These are phyloP conservation scores for Fusarium praegraminearum DNA, from an alignment of 2,329 filamentous ascomycete genomes.

Conservation along the genomic window DNA sequence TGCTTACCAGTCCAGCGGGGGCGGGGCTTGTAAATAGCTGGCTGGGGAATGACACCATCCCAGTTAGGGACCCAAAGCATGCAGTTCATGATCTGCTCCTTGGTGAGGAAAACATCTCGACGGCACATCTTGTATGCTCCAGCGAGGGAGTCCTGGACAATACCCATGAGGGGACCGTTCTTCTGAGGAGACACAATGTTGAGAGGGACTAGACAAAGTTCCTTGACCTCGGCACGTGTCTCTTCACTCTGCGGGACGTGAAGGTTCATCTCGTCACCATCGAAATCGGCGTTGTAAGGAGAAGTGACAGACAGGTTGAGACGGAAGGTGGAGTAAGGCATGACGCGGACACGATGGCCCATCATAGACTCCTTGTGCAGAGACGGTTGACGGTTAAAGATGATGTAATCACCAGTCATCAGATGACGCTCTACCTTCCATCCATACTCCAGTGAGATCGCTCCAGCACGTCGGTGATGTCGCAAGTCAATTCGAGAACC, in stretches of 20 bases:
- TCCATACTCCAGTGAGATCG: constrained; percentile 90
- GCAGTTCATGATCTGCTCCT: constrained; percentile 94
- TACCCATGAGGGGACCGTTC: constrained; percentile 98
- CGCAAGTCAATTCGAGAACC: constrained; percentile 95
- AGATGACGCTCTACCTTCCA: constrained; percentile 99
- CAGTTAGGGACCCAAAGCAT: constrained; percentile 98
- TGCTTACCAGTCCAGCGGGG: constrained; percentile 99
- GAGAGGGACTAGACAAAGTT: constrained; percentile 96
- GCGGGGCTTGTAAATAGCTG: constrained; percentile 92
- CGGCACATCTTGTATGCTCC: constrained; percentile 97
- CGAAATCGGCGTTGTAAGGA: constrained; percentile 99
- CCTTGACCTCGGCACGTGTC: constrained; percentile 91
- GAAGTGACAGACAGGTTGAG: constrained; percentile 97
- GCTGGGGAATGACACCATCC: constrained; percentile 93
- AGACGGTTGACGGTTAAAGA: constrained; percentile 99
- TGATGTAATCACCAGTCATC: constrained; percentile 95
- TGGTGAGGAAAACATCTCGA: constrained; percentile 89
- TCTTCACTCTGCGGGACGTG: constrained; percentile 99
- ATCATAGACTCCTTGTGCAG: constrained; percentile 99
- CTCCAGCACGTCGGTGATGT: constrained; percentile 88
- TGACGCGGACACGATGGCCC: constrained; percentile 96
- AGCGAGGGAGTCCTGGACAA: constrained; percentile 96
- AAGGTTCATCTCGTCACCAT: constrained; percentile 99
- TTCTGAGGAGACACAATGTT: constrained; percentile 99
- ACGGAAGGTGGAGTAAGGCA: constrained; percentile 99